Base-by-base conservation (phyloP, 495 filamentous ascomycete species). In the Symbiotaphrina buchneri region DNA sequence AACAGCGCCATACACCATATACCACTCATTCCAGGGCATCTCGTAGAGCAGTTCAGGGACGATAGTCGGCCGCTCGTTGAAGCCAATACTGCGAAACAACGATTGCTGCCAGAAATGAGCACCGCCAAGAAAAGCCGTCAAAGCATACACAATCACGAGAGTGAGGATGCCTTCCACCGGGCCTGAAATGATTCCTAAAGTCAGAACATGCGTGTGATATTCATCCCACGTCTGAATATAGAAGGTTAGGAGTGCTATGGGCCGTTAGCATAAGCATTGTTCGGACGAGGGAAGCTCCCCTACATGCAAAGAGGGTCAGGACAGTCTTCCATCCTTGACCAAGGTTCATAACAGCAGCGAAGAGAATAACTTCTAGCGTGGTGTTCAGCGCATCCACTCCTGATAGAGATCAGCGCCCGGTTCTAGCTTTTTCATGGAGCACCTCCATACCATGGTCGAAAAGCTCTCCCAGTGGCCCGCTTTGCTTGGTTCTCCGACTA, bases 211-310 rank as follows among this genome's bases (percentile, higher is more conserved):
- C 22, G 87, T 97, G 55, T 94, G 90, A 53, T 93, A 95, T 54
- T 94, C 87, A 40, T 97, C 87, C 87, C 87, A 97, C 19, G 87
- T 97, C 48, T 94, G 87, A 15, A 97, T 72, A 48, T 97, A 97
- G 53, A 97, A 97, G 10, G 83, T 93, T 44, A 84, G 57, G 21
- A 74, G 66, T 1, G 74, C 73, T 79, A 39, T 18, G 27, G 10
- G 10, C 10, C 3, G 21, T 55, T 39, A 52, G 46, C 17, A 22
- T 40, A 28, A 31, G 8, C 14, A 3, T 25, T 28, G 5, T 25
- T 30, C 11, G 27, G 23, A 22, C 10, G 18, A 3, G 17, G 7
- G 18, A 28, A 11, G 6, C 10, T 18, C 11, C 24, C 37, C 1
- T 57, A 78, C 77, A 68, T 43, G 73, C 87, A 53, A 92, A 93